phyloP scores from a whole-genome alignment of 345 rosid species.

The Eucalyptus globulus region DNA sequence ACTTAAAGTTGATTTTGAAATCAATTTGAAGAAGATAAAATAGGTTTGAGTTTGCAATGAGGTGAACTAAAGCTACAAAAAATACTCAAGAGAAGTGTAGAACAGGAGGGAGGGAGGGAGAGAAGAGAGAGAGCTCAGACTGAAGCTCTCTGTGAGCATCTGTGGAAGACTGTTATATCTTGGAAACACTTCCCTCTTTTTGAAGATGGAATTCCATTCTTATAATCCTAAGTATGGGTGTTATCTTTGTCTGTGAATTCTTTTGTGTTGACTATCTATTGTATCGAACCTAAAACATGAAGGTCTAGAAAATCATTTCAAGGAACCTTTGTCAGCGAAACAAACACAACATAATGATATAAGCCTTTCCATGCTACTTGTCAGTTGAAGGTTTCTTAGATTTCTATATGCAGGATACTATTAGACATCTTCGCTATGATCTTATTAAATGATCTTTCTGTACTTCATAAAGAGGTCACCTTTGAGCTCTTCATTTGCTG shows the following conservation, averaged over 20 bases:
- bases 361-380: background rate
- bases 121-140: background rate
- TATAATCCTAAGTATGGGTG: background rate
- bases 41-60: background rate
- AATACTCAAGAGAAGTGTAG: background rate
- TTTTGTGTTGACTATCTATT: background rate
- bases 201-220: background rate
- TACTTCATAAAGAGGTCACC: background rate
- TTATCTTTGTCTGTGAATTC: background rate
- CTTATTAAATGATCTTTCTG: background rate
- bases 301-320: background rate
- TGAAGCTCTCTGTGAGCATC: background rate
- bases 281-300: background rate
- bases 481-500: background rate
- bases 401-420: background rate
- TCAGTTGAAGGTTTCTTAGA: background rate
- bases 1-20: background rate
- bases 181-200: background rate
- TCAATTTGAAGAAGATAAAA: background rate
- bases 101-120: background rate
- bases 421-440: background rate
- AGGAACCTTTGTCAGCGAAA: background rate
- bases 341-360: background rate
- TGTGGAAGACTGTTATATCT: background rate
- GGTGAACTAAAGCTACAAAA: background rate